A percentile compares a stretch with the other conserved stretches of the same genome.
Conservation (phyloP, 148 eudicot genomes). For the Hydrangea macrophylla region DNA sequence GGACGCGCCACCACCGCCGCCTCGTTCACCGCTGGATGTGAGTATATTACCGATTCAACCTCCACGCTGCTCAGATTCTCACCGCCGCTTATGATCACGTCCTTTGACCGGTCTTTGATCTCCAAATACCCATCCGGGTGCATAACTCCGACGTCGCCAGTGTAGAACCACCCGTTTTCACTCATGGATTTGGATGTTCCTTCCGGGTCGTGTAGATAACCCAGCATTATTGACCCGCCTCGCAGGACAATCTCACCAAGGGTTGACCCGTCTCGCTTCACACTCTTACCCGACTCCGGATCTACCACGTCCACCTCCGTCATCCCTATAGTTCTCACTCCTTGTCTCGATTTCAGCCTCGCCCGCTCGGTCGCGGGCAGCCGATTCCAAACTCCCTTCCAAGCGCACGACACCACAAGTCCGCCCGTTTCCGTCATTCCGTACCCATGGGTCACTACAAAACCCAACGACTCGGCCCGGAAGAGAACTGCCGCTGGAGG, state of each 20-base stretch:
- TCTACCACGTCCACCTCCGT: conserved; percentile 48
- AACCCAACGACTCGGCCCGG: conserved; percentile 34
- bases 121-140: conserved; percentile 68
- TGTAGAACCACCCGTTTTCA: conserved; percentile 58
- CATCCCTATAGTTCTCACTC: conserved; percentile 42
- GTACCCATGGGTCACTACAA: conserved; percentile 41
- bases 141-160: conserved; percentile 70
- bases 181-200: conserved; percentile 39
- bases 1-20: conserved; percentile 33
- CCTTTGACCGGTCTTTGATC: conserved; percentile 47
- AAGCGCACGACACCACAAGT: conserved; percentile 35
- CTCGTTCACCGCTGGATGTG: conserved; percentile 23
- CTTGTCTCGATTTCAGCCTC: conserved; percentile 48
- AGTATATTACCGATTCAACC: conserved; percentile 31
- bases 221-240: conserved; percentile 59
- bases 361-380: conserved; percentile 34
- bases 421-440: conserved; percentile 42
- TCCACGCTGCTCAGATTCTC: conserved; percentile 36
- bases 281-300: conserved; percentile 34
- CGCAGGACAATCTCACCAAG: conserved; percentile 51
- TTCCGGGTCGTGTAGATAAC: conserved; percentile 50
- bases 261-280: conserved; percentile 40
- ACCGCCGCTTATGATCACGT: conserved; percentile 26
- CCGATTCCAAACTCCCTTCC: conserved; percentile 36
- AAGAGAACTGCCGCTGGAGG: conserved; percentile 38